Evolutionary conservation across 495 filamentous ascomycete species (phyloP), one percentile per base, ranked within the genome.

Genomic region (Durotheca rogersii): DNA sequence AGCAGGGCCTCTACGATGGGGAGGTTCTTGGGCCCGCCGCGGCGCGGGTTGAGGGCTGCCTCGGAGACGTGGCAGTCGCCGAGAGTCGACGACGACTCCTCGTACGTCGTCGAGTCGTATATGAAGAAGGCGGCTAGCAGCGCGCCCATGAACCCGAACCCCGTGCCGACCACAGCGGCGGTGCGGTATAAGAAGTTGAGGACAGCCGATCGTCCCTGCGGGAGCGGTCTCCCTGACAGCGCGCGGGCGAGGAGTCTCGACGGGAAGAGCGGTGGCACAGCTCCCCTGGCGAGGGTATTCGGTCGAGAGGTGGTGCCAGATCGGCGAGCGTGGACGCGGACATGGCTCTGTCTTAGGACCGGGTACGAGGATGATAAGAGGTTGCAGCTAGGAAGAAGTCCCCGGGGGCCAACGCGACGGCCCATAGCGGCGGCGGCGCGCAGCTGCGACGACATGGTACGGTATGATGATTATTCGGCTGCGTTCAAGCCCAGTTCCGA

Each of bases 11-110:
- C 89, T 7, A 88, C 82, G 51, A 99, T 95, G 0, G 92, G 93
- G 6, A 99, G 73, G 60, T 97, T 96, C 74, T 99, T 99, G 0
- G 93, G 94, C 0, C 94, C 94, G 21, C 94, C 94, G 15, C 80
- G 80, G 39, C 83, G 80, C 0, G 94, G 94, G 34, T 82, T 80
- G 20, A 99, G 71, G 0, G 94, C 94, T 15, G 87, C 65, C 55
- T 90, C 80, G 0, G 93, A 89, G 6, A 99, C 85, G 35, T 83
- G 80, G 53, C 96, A 81, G 56, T 96, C 92, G 47, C 72, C 72
- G 35, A 76, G 78, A 11, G 68, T 78, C 12, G 60, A 20, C 0
- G 78, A 68, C 37, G 81, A 72, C 49, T 88, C 83, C 34, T 81
- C 81, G 68, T 97, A 97, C 7, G 94, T 97, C 36, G 82, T 87